A percentile compares a stretch with the other conserved stretches of the same genome.
Evolutionary conservation across 2,329 filamentous ascomycete species (phyloP).

Genomic region (Leptographium flavum): DNA sequence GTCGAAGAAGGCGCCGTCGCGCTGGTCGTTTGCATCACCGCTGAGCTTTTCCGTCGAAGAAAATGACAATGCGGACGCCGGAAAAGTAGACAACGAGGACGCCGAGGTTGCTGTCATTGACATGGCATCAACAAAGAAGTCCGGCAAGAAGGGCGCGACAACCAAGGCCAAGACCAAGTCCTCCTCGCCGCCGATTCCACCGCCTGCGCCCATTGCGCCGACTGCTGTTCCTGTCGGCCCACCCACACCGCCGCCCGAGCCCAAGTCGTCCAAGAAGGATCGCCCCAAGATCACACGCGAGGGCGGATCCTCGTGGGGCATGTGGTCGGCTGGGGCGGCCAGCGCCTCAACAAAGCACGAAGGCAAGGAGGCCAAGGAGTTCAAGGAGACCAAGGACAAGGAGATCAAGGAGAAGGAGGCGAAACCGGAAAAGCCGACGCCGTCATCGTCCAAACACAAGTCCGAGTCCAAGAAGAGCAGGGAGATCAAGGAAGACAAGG

Average conservation of each 20-base stretch:
- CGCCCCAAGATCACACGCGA: conserved; percentile 63
- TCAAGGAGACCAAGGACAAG: too few species aligned
- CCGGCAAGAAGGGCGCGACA: conserved; percentile 22
- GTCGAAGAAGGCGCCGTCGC: conserved; percentile 7
- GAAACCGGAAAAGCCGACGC: conserved; percentile 43
- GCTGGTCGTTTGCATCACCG: conserved; percentile 10
- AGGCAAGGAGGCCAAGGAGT: too few species aligned
- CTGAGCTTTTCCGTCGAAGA: conserved; percentile 11
- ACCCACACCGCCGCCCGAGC: conserved; percentile 36
- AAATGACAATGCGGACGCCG: conserved; percentile 5
- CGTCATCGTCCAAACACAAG: conserved; percentile 44
- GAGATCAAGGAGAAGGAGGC: too few species aligned
- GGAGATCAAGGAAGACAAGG: conserved; percentile 49
- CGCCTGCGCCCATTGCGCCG: conserved; percentile 27
- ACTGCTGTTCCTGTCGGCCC: conserved; percentile 33
- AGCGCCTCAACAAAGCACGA: too few species aligned
- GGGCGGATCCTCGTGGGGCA: conserved; percentile 58
- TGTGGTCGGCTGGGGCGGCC: conserved; percentile 48
- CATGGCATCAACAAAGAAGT: conserved; percentile 30
- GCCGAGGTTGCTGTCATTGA: conserved; percentile 34
- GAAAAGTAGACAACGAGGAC: conserved; percentile 15
- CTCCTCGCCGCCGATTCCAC: conserved; percentile 19
- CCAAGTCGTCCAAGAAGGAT: conserved; percentile 54
- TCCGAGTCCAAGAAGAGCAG: conserved; percentile 50
- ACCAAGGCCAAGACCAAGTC: conserved; percentile 26